Evolutionary conservation across 441 rosid species (phyloP), one percentile per base, ranked within the genome.

Genomic region (Populus hybrid): DNA sequence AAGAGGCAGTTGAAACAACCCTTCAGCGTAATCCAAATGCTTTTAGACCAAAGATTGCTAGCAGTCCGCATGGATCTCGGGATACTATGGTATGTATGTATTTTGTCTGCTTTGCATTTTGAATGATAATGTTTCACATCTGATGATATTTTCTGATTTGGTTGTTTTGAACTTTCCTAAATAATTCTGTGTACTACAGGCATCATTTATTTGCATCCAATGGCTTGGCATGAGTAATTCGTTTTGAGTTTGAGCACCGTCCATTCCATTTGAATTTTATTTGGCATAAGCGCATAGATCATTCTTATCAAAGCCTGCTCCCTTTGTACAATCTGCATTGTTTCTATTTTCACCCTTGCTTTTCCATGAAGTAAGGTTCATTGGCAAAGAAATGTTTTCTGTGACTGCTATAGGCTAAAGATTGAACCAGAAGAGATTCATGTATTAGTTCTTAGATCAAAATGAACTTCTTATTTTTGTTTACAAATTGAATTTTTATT

Each of bases 21-120:
- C 85, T 96, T 74, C 97, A 91, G 80, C 90, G 95, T 26, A 94
- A 92, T 83, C 99, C 98, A 67, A 82, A 86, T 82, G 99, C 99
- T 0, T 94, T 96, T 78, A 89, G 90, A 75, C 97, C 99, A 23
- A 94, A 94, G 85, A 93, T 96, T 83, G 94, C 93, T 71, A 90
- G 85, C 84, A 93, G 98, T 78, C 98, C 98, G 12, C 91, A 87
- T 74, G 92, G 86, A 79, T 82, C 82, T 78, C 85, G 77, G 68
- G 91, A 90, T 80, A 77, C 81, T 63, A 88, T 81, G 85, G 99
- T 93, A 91, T 12, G 87, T 71, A 2, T 53, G 57, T 50, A 50
- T 14, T 59, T 30, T 7, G n/a, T 64, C 3, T 40, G 16, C 5
- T 72, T 73, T 0, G 12, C 61, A 18, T 67, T 38, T 32, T 68